phyloP scores from a whole-genome alignment of 1,139 yeast species.

The Arxiozyma slooffiae region DNA sequence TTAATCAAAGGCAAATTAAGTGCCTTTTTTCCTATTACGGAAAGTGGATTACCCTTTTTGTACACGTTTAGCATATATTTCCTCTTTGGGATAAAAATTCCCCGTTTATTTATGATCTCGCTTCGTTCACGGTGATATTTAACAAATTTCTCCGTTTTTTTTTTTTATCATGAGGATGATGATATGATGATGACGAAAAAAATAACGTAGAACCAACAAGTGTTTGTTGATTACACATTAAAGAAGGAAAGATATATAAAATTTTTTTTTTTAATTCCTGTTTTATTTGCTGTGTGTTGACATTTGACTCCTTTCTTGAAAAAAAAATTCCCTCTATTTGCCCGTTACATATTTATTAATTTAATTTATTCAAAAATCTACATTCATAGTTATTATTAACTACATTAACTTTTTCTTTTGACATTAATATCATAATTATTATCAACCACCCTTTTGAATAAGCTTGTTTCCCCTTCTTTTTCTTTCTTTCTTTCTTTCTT shows the following conservation, averaged over 20 bases:
- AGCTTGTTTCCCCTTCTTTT: no score
- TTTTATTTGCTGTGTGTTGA: no score
- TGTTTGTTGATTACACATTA: neutral
- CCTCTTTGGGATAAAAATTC: neutral
- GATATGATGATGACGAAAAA: no score
- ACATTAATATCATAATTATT: no score
- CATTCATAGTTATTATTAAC: no score
- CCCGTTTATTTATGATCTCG: neutral
- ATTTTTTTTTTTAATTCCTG: no score
- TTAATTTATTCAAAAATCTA: no score
- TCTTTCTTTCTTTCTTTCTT: no score
- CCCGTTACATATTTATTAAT: no score
- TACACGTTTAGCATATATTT: neutral
- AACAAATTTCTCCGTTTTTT: neutral
- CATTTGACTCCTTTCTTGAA: neutral
- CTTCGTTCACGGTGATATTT: neutral
- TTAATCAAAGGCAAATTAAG: no score
- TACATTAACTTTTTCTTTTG: neutral
- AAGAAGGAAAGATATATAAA: no score
- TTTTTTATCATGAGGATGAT: neutral
- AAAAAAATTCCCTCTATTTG: no score
- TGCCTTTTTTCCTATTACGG: neutral
- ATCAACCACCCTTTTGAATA: neutral
- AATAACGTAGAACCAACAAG: neutral
- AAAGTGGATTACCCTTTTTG: neutral